A percentile compares a stretch with the other conserved stretches of the same genome.
Evolutionary conservation across 176 grass and related monocot genomes (phyloP).

Genomic region (Pontederia paniculata): DNA sequence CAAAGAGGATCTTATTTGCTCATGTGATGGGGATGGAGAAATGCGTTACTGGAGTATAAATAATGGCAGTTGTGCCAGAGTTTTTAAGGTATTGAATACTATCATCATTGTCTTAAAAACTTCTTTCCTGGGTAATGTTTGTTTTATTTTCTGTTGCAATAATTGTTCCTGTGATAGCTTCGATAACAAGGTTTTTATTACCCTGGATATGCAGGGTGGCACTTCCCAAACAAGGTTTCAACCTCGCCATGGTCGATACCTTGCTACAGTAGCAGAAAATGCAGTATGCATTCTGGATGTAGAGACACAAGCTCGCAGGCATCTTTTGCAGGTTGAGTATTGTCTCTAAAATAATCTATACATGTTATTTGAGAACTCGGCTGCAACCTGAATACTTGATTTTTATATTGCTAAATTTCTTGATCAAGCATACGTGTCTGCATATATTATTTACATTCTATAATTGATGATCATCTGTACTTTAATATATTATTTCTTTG

Average conservation of each 20-base stretch:
- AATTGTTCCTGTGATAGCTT: neutral
- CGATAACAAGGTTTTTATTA: too few relatives aligned
- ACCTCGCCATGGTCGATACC: conserved; percentile 68
- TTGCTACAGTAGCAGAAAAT: conserved; percentile 80
- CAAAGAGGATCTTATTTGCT: conserved; percentile 98
- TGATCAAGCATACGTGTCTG: too few relatives aligned
- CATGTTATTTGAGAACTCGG: too few relatives aligned
- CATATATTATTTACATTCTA: too few relatives aligned
- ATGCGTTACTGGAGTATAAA: conserved; percentile 96
- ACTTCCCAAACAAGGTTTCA: conserved; percentile 96
- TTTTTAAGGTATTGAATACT: conserved; percentile 53
- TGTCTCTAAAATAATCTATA: too few relatives aligned
- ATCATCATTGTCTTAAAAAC: neutral
- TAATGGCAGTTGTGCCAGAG: conserved; percentile 79
- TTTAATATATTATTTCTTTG: too few relatives aligned
- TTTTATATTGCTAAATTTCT: too few relatives aligned
- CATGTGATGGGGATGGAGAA: conserved; percentile 80
- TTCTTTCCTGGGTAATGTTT: conserved; percentile 13
- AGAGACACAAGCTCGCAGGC: conserved; percentile 38
- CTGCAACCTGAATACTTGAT: too few relatives aligned
- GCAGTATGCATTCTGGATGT: conserved; percentile 76
- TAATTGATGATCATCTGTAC: too few relatives aligned
- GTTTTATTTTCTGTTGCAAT: neutral
- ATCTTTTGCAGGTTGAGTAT: neutral
- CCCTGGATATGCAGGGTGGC: conserved; percentile 31